Evolutionary conservation across 805 yeast species (phyloP), one percentile per base, ranked within the genome.

Genomic region (Candida chauliodis): DNA sequence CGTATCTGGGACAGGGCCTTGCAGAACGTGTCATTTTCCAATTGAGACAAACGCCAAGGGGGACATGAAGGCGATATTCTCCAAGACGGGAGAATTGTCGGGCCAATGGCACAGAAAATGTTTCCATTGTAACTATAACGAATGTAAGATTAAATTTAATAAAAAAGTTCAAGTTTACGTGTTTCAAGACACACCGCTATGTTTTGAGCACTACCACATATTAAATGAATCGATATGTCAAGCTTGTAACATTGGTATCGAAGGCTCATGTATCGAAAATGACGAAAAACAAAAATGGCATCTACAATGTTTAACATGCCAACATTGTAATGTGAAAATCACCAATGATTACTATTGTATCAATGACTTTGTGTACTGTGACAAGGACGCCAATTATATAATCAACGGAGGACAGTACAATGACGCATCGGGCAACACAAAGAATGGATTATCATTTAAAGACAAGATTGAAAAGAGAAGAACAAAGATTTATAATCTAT

Each of bases 31-130:
- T 63, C 58, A 61, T 4, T 43, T 58, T 31, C 66, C 60, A n/a
- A 79, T 90, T 21, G 45, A 47, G 1, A 70, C 78, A 1, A 26
- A 44, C 5, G 61, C 59, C 2, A 57, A 44, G 30, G 73, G 73
- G 1, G 24, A 52, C 6, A 48, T 56, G 18, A 86, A 82, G 52
- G 71, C 93, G 0, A 84, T 91, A 14, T 84, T 80, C 61, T 86
- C 96, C n/a, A 84, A 81, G 49, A 85, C 84, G 39, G 84, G 81
- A n/a, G 89, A 81, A 52, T 63, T 84, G 32, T 75, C 87, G 1
- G 98, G 97, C 0, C 91, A 89, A 56, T 93, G 98, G 98, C 99
- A 93, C 56, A 72, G 95, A 27, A 61, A 70, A 11, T 93, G 99
- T 56, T 91, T 93, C 67, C 65, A 66, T 10, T 93, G 99, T 66